Conservation (phyloP, 202 grass and related monocot species). For the Zizania palustris region DNA sequence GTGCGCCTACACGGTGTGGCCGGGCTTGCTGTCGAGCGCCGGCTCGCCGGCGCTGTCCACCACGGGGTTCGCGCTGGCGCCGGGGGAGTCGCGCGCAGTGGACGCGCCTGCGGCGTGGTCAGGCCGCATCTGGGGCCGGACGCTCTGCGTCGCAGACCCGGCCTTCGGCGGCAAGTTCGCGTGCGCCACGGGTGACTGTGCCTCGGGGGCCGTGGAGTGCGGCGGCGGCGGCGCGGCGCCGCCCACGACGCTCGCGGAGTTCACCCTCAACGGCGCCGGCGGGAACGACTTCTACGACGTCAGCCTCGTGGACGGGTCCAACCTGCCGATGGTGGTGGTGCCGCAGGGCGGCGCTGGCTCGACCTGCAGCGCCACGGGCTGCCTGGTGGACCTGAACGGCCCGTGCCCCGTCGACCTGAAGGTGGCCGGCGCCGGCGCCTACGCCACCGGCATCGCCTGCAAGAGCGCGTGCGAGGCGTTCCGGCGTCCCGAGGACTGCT, state of each 20-base stretch:
- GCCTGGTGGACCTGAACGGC: constrained; percentile 68
- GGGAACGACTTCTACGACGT: constrained; percentile 76
- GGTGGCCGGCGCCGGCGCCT: constrained; percentile 42
- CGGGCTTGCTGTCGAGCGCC: constrained; percentile 52
- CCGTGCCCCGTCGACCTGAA: constrained; percentile 61
- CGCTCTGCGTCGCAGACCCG: constrained; percentile 44
- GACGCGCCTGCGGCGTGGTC: constrained; percentile 54
- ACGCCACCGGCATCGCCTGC: constrained; percentile 58
- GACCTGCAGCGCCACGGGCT: constrained; percentile 59
- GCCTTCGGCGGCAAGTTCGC: constrained; percentile 39
- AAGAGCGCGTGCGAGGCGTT: constrained; percentile 82
- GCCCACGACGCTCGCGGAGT: constrained; percentile 66
- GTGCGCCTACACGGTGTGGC: constrained; percentile 66
- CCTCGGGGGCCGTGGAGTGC: constrained; percentile 60
- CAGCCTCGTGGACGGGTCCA: constrained; percentile 81
- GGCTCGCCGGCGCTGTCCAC: constrained; percentile 45
- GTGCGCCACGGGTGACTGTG: constrained; percentile 66
- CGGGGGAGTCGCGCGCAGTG: constrained; percentile 55
- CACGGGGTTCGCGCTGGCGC: constrained; percentile 63
- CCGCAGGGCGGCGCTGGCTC: constrained; percentile 45
- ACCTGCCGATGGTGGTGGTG: constrained; percentile 61
- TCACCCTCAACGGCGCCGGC: constrained; percentile 57
- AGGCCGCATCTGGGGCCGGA: constrained; percentile 64
- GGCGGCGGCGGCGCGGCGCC: constrained; percentile 49
- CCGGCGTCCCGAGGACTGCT: constrained; percentile 61